These are phyloP conservation scores for Pigoraptor vietnamica DNA, from an alignment of 78 protist species.

Conservation along the genomic window DNA sequence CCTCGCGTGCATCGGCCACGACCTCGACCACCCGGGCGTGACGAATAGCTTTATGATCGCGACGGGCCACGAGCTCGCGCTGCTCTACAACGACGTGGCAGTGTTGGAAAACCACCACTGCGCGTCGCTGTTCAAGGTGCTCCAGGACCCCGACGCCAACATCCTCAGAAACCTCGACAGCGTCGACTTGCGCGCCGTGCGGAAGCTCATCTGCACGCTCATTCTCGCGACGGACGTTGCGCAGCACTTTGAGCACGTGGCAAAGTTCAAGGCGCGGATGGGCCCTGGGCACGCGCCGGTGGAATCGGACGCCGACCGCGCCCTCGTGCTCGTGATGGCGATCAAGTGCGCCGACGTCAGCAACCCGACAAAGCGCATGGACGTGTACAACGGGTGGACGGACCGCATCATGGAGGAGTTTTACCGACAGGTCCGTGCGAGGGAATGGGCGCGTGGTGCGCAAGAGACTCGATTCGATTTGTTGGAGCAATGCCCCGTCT, in stretches of 20 bases:
- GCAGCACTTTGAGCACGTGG: not conserved
- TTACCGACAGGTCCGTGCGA: not conserved
- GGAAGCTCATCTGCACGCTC: not conserved
- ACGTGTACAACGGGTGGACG: not conserved
- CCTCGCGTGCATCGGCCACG: not conserved
- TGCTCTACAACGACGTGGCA: not conserved
- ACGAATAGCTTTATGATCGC: not conserved
- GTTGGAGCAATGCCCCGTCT: too few relatives aligned
- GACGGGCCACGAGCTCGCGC: not conserved
- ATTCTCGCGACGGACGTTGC: slow-evolving; percentile 12
- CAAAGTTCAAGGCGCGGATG: not conserved
- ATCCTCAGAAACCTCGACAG: not conserved
- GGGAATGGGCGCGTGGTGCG: too few relatives aligned
- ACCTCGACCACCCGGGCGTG: slow-evolving; percentile 7
- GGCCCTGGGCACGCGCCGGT: not conserved
- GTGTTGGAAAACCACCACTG: not conserved
- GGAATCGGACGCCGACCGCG: not conserved
- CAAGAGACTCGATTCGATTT: too few relatives aligned
- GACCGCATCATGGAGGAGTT: not conserved
- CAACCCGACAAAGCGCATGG: not conserved
- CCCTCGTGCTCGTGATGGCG: not conserved
- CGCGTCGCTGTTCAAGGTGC: not conserved
- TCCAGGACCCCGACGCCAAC: not conserved
- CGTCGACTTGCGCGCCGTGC: not conserved
- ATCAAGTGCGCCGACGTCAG: slow-evolving; percentile 9